Percentiles rank a stretch among this genome's conserved stretches.
phyloP scores from a whole-genome alignment of 2,329 filamentous ascomycete species.

The Lomentospora prolificans region DNA sequence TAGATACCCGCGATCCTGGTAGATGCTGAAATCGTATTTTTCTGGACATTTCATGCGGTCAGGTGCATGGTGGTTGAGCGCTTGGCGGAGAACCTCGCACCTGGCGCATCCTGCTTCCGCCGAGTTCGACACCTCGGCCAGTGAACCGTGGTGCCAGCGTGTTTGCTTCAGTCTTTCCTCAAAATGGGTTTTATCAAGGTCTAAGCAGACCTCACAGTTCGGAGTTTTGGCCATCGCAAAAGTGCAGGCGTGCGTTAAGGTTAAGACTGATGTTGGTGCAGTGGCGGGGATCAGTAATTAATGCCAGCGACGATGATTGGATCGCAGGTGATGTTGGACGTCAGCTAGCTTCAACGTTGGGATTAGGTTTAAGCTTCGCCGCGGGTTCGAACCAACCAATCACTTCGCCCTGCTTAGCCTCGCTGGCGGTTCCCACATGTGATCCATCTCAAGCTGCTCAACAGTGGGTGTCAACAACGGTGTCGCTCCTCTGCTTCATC shows the following conservation, averaged over 20 bases:
- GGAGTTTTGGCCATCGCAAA: neutral
- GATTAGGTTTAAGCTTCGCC: too few relatives aligned
- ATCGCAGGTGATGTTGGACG: too few relatives aligned
- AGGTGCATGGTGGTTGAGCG: neutral
- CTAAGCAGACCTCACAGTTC: neutral
- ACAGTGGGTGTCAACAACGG: too few relatives aligned
- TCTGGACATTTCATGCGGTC: neutral
- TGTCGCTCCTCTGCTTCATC: too few relatives aligned
- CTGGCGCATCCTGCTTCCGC: neutral
- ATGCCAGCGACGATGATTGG: neutral
- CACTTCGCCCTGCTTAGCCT: too few relatives aligned
- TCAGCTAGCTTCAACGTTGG: too few relatives aligned
- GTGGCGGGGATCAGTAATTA: neutral
- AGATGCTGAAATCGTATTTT: neutral
- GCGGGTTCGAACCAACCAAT: too few relatives aligned
- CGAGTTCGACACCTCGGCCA: neutral
- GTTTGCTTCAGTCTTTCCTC: neutral
- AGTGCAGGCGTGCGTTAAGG: neutral
- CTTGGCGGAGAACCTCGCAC: neutral
- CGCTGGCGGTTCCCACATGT: too few relatives aligned
- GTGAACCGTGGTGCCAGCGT: neutral
- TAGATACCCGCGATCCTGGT: neutral
- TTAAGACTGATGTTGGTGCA: too few relatives aligned
- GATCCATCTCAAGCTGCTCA: too few relatives aligned
- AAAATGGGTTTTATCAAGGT: neutral